phyloP scores from a whole-genome alignment of 352 stramenopile species.

The Phytophthora fragariaefolia region DNA sequence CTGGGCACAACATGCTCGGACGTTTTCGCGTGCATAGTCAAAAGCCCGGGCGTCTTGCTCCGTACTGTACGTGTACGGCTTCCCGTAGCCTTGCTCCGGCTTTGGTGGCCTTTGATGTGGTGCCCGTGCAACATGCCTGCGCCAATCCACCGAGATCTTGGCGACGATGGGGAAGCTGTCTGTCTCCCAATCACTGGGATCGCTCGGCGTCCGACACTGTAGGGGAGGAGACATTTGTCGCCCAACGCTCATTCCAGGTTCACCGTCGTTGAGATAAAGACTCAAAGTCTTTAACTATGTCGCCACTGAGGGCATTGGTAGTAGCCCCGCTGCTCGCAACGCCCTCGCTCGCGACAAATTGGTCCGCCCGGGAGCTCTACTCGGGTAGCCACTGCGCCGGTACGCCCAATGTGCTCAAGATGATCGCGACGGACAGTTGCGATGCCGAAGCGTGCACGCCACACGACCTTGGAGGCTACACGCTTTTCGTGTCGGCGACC shows the following conservation, averaged over 20 bases:
- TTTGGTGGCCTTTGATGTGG: slow-evolving; percentile 28
- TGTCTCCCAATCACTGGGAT: slow-evolving; percentile 38
- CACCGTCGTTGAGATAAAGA: slow-evolving; percentile 12
- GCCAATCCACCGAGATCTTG: slow-evolving; percentile 35
- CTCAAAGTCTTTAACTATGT: slow-evolving; percentile 13
- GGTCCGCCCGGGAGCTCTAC: slow-evolving; percentile 33
- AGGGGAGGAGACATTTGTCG: slow-evolving; percentile 18
- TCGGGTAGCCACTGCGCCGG: slow-evolving; percentile 38
- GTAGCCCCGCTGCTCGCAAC: slow-evolving; percentile 10
- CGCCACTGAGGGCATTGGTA: slow-evolving; percentile 13
- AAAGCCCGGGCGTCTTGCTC: slow-evolving; percentile 14
- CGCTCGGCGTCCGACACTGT: neutral
- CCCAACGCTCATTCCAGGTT: slow-evolving; percentile 29
- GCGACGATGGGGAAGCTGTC: slow-evolving; percentile 29
- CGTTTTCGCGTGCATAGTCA: slow-evolving; percentile 16
- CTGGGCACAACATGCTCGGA: neutral
- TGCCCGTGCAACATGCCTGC: slow-evolving; percentile 22
- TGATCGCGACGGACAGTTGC: slow-evolving; percentile 28
- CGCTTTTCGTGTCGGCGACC: slow-evolving; percentile 27
- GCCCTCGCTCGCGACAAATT: slow-evolving; percentile 29
- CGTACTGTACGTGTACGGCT: slow-evolving; percentile 16
- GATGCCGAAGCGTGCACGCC: slow-evolving; percentile 25
- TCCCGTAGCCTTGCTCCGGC: slow-evolving; percentile 22
- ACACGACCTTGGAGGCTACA: slow-evolving; percentile 29
- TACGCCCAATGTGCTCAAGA: slow-evolving; percentile 36